Conservation (phyloP, 169 alveolate species). For the Eimeria zaria region DNA sequence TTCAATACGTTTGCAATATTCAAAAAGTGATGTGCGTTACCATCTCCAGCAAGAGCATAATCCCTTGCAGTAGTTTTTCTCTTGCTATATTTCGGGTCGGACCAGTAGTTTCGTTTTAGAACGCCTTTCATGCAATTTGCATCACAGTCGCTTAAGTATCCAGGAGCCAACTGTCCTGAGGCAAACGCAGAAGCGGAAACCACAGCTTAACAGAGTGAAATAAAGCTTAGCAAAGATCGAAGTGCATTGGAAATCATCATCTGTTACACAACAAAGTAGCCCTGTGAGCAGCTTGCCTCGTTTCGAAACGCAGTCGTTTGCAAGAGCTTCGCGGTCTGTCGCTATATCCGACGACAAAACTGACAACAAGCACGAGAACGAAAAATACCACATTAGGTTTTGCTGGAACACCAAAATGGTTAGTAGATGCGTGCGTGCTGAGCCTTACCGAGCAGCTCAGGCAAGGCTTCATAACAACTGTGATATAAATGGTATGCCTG, state of each 20-base stretch:
- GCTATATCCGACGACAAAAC: constrained; percentile 13
- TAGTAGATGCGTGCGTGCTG: not conserved
- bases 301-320: constrained; percentile 38
- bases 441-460: not conserved
- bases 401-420: not conserved
- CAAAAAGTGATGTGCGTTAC: not conserved
- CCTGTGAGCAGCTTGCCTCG: constrained; percentile 27
- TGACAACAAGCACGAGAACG: not conserved
- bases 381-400: not conserved
- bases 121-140: constrained; percentile 49
- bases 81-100: not conserved
- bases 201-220: not conserved
- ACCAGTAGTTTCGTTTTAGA: constrained; percentile 4
- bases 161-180: constrained; percentile 57
- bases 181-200: not conserved
- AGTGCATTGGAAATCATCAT: not conserved
- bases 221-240: not conserved
- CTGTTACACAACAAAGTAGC: not conserved
- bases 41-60: constrained; percentile 48
- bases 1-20: not conserved
- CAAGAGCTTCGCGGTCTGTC: constrained; percentile 50
- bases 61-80: not conserved
- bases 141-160: constrained; percentile 47
- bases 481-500: not conserved
- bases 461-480: not conserved